Conservation (phyloP, 768 basidiomycete species). For the Kwoniella botswanensis region DNA sequence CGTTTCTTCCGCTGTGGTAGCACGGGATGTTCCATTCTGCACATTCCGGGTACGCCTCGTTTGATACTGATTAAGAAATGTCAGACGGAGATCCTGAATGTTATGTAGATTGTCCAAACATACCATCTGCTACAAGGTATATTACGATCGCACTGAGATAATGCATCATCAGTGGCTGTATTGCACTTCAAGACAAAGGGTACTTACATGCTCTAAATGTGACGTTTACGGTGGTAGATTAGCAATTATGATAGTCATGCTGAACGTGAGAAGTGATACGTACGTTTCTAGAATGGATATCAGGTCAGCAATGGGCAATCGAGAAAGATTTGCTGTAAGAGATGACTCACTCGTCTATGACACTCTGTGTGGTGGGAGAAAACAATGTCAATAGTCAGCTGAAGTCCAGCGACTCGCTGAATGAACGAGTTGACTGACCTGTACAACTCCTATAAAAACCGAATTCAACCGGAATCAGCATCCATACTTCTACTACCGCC, state of each 20-base stretch:
- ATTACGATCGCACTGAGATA: constrained; percentile 50
- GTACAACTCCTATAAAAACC: constrained; percentile 45
- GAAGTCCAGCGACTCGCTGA: no score
- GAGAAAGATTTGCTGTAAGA: no score
- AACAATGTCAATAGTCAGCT: no score
- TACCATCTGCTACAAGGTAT: constrained; percentile 55
- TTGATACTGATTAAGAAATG: constrained; percentile 37
- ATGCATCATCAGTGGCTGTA: no score
- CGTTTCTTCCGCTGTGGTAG: constrained; percentile 43
- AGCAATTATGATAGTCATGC: no score
- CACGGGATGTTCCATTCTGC: constrained; percentile 48
- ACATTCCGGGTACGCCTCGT: constrained; percentile 52
- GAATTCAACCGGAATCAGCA: no score
- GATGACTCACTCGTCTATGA: constrained; percentile 48
- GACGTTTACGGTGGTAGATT: no score
- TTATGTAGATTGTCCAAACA: not conserved
- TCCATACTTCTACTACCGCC: no score
- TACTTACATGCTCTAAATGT: constrained; percentile 50
- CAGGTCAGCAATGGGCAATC: constrained; percentile 2
- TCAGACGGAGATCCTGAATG: not conserved
- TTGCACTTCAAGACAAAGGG: not conserved
- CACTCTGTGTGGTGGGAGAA: constrained; percentile 34
- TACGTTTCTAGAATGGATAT: constrained; percentile 44
- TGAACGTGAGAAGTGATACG: constrained; percentile 4
- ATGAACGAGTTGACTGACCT: constrained; percentile 18